Conservation (phyloP, 2,329 filamentous ascomycete genomes). For the Penicillium oxalicum region DNA sequence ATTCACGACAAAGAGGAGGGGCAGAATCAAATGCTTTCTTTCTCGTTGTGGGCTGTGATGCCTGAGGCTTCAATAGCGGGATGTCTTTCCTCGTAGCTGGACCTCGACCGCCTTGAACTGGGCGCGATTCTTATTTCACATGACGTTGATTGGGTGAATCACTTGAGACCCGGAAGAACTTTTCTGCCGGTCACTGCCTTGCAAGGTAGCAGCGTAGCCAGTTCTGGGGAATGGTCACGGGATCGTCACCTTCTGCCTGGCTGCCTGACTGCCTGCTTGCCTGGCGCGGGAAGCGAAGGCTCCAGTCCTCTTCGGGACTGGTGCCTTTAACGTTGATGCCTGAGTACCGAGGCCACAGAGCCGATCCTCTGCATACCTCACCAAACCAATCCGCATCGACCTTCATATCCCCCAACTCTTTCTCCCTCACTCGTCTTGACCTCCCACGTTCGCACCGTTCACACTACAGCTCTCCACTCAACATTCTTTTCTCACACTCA, state of each 20-base stretch:
- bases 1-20: conserved; percentile 14
- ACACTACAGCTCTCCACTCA: conserved; percentile 17
- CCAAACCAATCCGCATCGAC: conserved; percentile 18
- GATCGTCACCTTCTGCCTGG: background rate
- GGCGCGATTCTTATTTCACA: conserved; percentile 13
- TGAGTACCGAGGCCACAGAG: conserved; percentile 23
- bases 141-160: conserved; percentile 15
- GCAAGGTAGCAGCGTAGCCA: no score
- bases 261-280: background rate
- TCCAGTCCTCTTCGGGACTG: conserved; percentile 12
- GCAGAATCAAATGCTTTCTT: conserved; percentile 20
- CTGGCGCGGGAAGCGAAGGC: conserved; percentile 14
- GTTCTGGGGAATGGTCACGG: background rate
- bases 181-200: background rate
- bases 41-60: conserved; percentile 21
- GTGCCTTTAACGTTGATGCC: conserved; percentile 14
- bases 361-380: conserved; percentile 17
- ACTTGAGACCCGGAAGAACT: background rate
- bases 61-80: conserved; percentile 15
- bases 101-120: conserved; percentile 10
- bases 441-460: conserved; percentile 21
- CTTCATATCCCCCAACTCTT: conserved; percentile 27
- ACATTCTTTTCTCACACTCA: conserved; percentile 30
- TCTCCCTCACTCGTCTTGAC: conserved; percentile 33
- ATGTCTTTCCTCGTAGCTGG: background rate